Evolutionary conservation across 2,329 filamentous ascomycete genomes (phyloP).

Genomic region (Metarhizium album): DNA sequence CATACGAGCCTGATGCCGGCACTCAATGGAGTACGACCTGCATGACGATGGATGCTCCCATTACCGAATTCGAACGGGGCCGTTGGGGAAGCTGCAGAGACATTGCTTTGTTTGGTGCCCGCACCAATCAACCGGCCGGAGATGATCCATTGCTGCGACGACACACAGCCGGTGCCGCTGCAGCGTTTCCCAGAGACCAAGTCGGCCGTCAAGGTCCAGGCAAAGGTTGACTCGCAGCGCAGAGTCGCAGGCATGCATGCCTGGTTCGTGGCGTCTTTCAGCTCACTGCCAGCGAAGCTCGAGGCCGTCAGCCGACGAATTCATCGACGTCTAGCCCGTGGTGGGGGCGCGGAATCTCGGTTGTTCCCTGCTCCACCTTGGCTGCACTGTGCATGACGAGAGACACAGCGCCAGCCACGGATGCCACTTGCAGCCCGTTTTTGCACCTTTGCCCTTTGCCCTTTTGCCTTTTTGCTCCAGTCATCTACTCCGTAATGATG

Average conservation of each 20-base stretch:
- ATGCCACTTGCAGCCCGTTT: not conserved
- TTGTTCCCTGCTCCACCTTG: not conserved
- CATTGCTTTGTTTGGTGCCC: not conserved
- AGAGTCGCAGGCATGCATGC: no score
- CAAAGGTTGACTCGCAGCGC: not conserved
- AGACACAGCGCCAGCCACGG: constrained; percentile 1
- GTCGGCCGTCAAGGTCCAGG: not conserved
- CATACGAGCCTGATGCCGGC: not conserved
- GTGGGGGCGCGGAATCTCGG: not conserved
- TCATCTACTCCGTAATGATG: no score
- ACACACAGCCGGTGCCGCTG: not conserved
- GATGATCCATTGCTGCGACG: not conserved
- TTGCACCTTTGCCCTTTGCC: not conserved
- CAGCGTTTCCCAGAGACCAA: not conserved
- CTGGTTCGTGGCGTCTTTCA: not conserved
- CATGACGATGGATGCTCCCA: not conserved
- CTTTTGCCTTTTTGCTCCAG: no score
- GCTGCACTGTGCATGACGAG: not conserved
- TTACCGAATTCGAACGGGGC: not conserved
- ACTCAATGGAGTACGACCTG: not conserved
- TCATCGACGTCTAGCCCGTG: constrained; percentile 6
- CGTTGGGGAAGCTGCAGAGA: not conserved
- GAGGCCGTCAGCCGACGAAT: not conserved
- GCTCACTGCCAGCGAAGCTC: constrained; percentile 1
- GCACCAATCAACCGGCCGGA: not conserved